phyloP scores from a whole-genome alignment of 176 grass and related monocot genomes.

The Sorghum bicolor region Sorghum_bicolor_NCBIv3 NC_012872.2:11361501-11362000 shows the following conservation, averaged over 20 bases:
- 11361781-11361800: neutral
- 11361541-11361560: neutral
- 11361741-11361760: neutral
- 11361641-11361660: neutral
- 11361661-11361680: neutral
- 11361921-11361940: neutral
- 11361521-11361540: neutral
- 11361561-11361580: neutral
- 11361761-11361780: neutral
- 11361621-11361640: neutral
- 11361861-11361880: no score
- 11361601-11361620: neutral
- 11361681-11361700: neutral
- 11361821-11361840: no score
- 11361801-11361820: neutral
- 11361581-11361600: neutral
- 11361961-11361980: no score
- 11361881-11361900: no score
- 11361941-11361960: no score
- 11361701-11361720: neutral
- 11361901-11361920: no score
- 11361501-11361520: constrained; percentile 54
- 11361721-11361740: neutral
- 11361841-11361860: neutral
- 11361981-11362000: neutral